Evolutionary conservation across 2,329 filamentous ascomycete species (phyloP).

Genomic region (Xylariaceae sp.): DNA sequence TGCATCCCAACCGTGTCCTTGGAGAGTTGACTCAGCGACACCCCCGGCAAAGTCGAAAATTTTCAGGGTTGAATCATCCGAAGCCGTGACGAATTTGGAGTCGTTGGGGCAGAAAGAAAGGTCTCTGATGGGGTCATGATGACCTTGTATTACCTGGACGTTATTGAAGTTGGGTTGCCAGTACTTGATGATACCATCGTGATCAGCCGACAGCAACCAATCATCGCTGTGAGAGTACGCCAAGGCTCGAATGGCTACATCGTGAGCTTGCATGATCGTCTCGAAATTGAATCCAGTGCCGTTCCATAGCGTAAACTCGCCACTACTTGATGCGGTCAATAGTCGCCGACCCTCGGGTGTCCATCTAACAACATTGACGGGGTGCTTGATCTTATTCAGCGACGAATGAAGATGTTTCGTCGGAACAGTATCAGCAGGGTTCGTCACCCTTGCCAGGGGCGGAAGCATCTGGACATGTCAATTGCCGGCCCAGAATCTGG

Average conservation of each 20-base stretch:
- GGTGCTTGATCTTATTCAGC: constrained; percentile 95
- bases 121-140: constrained; percentile 84
- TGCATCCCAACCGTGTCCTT: constrained; percentile 96
- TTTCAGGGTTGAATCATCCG: constrained; percentile 88
- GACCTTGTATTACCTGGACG: constrained; percentile 88
- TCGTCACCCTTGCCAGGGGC: constrained; percentile 68
- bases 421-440: constrained; percentile 80
- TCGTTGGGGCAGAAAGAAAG: constrained; percentile 92
- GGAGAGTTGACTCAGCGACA: constrained; percentile 74
- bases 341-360: constrained; percentile 91
- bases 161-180: constrained; percentile 99
- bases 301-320: constrained; percentile 98
- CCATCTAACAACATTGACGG: constrained; percentile 95
- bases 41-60: constrained; percentile 94
- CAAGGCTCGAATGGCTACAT: constrained; percentile 76
- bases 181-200: constrained; percentile 94
- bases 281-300: constrained; percentile 99
- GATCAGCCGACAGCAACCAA: constrained; percentile 93
- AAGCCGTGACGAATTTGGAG: constrained; percentile 92
- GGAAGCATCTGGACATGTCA: constrained; percentile 67
- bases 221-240: constrained; percentile 94
- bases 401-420: constrained; percentile 98
- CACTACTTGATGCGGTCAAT: constrained; percentile 90
- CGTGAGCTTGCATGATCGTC: constrained; percentile 97
- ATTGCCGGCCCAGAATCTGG: constrained; percentile 3